Percentiles rank a stretch among this genome's conserved stretches.
These are phyloP conservation scores for Panellus pusillus DNA, from an alignment of 768 basidiomycete species.

Conservation along the genomic window DNA sequence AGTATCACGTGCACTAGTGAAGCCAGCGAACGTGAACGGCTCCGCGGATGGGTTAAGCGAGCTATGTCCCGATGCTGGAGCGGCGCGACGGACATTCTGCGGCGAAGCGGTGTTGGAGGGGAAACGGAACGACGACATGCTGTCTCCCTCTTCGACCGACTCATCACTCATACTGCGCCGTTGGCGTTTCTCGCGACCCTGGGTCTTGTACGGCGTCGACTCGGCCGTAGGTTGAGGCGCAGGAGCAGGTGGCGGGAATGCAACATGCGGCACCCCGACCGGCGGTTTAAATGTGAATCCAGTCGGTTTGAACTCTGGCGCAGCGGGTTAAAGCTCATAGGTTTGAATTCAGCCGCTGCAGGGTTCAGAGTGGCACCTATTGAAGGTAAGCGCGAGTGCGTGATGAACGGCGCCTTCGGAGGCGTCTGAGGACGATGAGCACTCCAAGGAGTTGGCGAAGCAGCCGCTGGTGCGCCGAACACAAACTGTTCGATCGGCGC, in stretches of 20 bases:
- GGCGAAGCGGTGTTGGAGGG: constrained; percentile 57
- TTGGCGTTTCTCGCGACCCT: constrained; percentile 82
- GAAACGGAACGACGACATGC: constrained; percentile 78
- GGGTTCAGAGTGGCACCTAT: constrained; percentile 75
- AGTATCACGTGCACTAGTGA: constrained; percentile 38
- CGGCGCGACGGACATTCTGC: constrained; percentile 47
- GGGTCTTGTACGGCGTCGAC: constrained; percentile 46
- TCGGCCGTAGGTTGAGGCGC: constrained; percentile 31
- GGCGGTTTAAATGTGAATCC: constrained; percentile 80
- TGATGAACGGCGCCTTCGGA: constrained; percentile 34
- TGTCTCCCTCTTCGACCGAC: constrained; percentile 55
- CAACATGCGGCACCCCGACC: constrained; percentile 61
- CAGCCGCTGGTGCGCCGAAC: constrained; percentile 32
- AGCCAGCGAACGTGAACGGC: constrained; percentile 71
- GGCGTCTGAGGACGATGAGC: constrained; percentile 28
- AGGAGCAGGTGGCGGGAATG: constrained; percentile 32
- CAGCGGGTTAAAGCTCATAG: constrained; percentile 49
- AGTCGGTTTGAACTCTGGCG: constrained; percentile 78
- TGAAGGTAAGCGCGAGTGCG: constrained; percentile 46
- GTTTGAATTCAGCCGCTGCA: constrained; percentile 82
- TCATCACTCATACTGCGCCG: constrained; percentile 49
- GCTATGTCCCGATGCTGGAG: constrained; percentile 35
- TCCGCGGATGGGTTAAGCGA: constrained; percentile 47
- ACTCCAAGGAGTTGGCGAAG: constrained; percentile 32
- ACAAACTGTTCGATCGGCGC: constrained; percentile 28